Evolutionary conservation across 352 stramenopile genomes (phyloP).

Genomic region (Phytophthora melonis): DNA sequence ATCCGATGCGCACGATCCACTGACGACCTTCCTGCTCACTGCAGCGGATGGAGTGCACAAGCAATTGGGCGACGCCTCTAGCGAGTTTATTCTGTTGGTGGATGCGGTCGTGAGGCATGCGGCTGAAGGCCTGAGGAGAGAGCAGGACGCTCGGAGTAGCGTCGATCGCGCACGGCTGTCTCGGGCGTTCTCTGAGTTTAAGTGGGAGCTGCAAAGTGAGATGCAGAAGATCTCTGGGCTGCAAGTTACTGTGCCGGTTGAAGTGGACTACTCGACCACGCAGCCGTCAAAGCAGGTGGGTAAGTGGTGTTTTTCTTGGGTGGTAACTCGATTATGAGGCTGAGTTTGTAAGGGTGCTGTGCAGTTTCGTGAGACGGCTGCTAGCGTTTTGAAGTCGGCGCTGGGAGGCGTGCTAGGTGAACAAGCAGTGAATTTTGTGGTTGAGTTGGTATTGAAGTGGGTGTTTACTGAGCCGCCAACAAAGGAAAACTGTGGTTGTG

Average conservation of each 20-base stretch:
- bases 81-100: slow-evolving; percentile 69
- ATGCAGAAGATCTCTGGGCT: slow-evolving; percentile 16
- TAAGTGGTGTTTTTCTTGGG: not conserved
- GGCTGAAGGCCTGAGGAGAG: slow-evolving; percentile 8
- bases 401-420: slow-evolving; percentile 50
- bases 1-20: slow-evolving; percentile 26
- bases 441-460: slow-evolving; percentile 60
- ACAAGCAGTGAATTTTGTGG: slow-evolving; percentile 38
- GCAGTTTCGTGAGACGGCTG: slow-evolving; percentile 41
- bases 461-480: slow-evolving; percentile 39
- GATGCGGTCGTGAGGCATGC: slow-evolving; percentile 37
- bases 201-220: slow-evolving; percentile 41
- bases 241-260: slow-evolving; percentile 18
- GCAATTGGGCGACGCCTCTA: slow-evolving; percentile 63
- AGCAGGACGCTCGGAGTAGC: not conserved
- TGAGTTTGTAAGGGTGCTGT: not conserved
- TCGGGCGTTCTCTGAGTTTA: slow-evolving; percentile 45
- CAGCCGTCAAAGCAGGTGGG: slow-evolving; percentile 33
- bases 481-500: not conserved
- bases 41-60: slow-evolving; percentile 58
- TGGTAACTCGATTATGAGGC: no score
- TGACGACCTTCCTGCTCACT: slow-evolving; percentile 59
- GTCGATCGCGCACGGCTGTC: slow-evolving; percentile 38
- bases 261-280: slow-evolving; percentile 23
- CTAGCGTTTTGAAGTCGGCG: slow-evolving; percentile 47